Conservation (phyloP, 345 rosid genomes). For the Hirschfeldia incana region DNA sequence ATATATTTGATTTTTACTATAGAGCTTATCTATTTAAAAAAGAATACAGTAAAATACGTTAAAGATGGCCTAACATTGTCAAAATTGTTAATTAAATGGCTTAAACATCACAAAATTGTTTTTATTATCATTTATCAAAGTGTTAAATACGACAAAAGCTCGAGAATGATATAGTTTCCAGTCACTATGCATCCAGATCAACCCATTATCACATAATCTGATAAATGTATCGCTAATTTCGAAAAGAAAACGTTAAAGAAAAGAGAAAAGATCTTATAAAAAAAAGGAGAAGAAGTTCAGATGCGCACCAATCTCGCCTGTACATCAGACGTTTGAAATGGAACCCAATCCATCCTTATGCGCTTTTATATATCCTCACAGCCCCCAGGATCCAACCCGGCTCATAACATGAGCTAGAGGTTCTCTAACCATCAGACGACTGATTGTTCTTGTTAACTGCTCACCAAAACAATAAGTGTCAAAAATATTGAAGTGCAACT, state of each 20-base stretch:
- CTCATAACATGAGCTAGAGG: accelerated
- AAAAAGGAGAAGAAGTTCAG: background rate
- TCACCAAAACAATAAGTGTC: background rate
- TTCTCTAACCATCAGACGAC: background rate
- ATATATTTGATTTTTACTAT: too few species aligned
- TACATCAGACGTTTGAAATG: background rate
- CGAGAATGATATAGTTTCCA: background rate
- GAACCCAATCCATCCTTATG: background rate
- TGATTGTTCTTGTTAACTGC: background rate
- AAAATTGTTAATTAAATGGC: too few species aligned
- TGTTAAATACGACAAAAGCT: background rate
- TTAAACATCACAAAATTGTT: too few species aligned
- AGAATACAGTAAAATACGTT: too few species aligned
- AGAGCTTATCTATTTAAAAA: too few species aligned
- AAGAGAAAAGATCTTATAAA: background rate
- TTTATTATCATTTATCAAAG: background rate
- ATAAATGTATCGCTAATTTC: background rate
- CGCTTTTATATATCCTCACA: background rate
- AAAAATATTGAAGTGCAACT: background rate
- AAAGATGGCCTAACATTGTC: too few species aligned
- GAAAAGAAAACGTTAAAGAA: background rate
- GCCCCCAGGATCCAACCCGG: background rate
- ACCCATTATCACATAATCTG: background rate
- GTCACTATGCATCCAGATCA: background rate
- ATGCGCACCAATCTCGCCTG: background rate